Evolutionary conservation across 129 eudicot genomes (phyloP).

Genomic region (Flaveria trinervia): DNA sequence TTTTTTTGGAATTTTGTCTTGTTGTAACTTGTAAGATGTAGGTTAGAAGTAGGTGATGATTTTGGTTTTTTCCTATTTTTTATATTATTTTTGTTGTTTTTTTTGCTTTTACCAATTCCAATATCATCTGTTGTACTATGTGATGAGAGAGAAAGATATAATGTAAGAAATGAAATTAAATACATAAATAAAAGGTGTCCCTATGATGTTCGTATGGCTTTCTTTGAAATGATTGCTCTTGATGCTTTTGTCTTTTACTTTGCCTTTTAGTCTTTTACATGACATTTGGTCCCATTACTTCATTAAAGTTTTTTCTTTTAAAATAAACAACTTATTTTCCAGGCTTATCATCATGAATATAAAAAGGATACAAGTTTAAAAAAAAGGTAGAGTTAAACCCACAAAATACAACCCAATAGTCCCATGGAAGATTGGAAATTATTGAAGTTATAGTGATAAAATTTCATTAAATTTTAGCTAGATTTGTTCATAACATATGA

Average conservation of each 20-base stretch:
- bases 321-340: no score
- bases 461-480: no score
- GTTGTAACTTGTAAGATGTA: conserved; percentile 33
- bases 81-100: background rate
- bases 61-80: conserved; percentile 34
- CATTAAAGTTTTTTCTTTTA: conserved; percentile 16
- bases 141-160: conserved; percentile 15
- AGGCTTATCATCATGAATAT: background rate
- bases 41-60: conserved; percentile 33
- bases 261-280: conserved; percentile 9
- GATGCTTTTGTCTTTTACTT: conserved; percentile 28
- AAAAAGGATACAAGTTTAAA: background rate
- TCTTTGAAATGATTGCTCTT: conserved; percentile 29
- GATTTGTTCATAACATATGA: no score
- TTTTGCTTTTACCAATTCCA: conserved; percentile 18
- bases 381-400: background rate
- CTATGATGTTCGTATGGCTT: conserved; percentile 20
- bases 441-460: no score
- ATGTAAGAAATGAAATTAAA: conserved; percentile 26
- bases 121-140: conserved; percentile 21
- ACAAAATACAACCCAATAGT: background rate
- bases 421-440: no score
- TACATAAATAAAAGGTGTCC: conserved; percentile 19
- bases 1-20: conserved; percentile 31
- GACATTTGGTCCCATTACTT: conserved; percentile 18